Base-by-base conservation (phyloP, 2,329 filamentous ascomycete genomes). In the Aspergillus pseudoterreus region DNA sequence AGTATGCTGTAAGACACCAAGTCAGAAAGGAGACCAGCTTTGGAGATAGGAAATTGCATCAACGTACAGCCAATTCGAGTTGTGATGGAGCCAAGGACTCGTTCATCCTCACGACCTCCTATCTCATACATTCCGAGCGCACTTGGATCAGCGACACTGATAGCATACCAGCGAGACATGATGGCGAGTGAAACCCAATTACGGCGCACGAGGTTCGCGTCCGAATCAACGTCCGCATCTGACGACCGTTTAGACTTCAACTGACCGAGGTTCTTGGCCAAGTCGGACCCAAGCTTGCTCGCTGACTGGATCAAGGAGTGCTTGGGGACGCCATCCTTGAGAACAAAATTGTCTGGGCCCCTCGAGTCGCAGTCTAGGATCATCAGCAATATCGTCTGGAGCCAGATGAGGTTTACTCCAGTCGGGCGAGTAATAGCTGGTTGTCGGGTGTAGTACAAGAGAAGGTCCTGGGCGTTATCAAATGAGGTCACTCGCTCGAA, bases 361-460 rank as follows among this genome's bases (percentile, higher is more conserved):
- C 71, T 71, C 9, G 65, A 61, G 43, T 75, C 72, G 50, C 70
- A 71, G 41, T 76, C 73, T 10, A 75, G 63, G 15, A 73, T 66
- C 66, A 75, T 69, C 17, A 75, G 57, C 8, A 71, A 61, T 45
- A 74, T 60, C 30, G 66, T 67, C 54, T 75, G 72, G n/a, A 75
- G 62, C 60, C 69, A 71, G 19, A 75, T 59, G 22, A 75, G 49
- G 51, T 75, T 75, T 33, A 67, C 63, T 1, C 69, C 59, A 3
- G 63, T 63, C 6, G 66, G 59, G 14, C 71, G 68, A 22, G 67
- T 57, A 22, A 68, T 57, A 15, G 68, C 63, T 15, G 68, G 65
- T 46, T 73, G 70, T 9, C 71, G 69, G 19, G 70, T 68, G 50
- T 71, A 66, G 38, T 67, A 67, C 32, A 71, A 56, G n/a, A 74